Conservation (phyloP, 2,329 filamentous ascomycete genomes). For the Ophiostoma triangulosporum region DNA sequence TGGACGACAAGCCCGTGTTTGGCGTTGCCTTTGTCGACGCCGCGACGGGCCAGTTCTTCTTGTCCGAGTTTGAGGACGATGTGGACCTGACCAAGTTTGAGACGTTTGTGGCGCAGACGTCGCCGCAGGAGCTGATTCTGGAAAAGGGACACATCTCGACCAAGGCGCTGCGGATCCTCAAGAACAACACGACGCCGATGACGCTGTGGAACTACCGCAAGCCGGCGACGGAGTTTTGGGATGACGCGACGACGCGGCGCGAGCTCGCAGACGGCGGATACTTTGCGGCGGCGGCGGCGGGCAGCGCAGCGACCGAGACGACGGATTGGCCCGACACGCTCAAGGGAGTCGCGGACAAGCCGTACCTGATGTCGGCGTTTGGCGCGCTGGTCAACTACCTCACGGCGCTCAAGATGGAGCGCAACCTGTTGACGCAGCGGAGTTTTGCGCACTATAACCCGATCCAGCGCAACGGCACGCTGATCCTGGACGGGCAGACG, state of each 20-base stretch:
- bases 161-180: constrained; percentile 84
- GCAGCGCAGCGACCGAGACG: constrained; percentile 28
- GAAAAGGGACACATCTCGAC: constrained; percentile 78
- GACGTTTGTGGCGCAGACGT: constrained; percentile 85
- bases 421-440: constrained; percentile 71
- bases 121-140: constrained; percentile 74
- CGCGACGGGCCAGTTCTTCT: constrained; percentile 84
- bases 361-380: constrained; percentile 77
- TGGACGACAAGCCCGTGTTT: constrained; percentile 66
- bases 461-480: constrained; percentile 76
- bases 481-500: constrained; percentile 90
- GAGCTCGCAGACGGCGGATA: constrained; percentile 73
- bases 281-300: constrained; percentile 47
- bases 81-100: constrained; percentile 92
- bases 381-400: constrained; percentile 84
- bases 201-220: constrained; percentile 95
- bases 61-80: constrained; percentile 89
- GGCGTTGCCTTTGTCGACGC: constrained; percentile 92
- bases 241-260: constrained; percentile 64
- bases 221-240: constrained; percentile 78
- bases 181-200: constrained; percentile 85
- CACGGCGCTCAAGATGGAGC: constrained; percentile 74
- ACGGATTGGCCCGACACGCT: constrained; percentile 68
- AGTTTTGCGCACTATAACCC: constrained; percentile 90
- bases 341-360: constrained; percentile 58